A percentile compares a stretch with the other conserved stretches of the same genome.
These are phyloP conservation scores for Coniochaeta sp. DNA, from an alignment of 2,329 filamentous ascomycete species.

Conservation along the genomic window DNA sequence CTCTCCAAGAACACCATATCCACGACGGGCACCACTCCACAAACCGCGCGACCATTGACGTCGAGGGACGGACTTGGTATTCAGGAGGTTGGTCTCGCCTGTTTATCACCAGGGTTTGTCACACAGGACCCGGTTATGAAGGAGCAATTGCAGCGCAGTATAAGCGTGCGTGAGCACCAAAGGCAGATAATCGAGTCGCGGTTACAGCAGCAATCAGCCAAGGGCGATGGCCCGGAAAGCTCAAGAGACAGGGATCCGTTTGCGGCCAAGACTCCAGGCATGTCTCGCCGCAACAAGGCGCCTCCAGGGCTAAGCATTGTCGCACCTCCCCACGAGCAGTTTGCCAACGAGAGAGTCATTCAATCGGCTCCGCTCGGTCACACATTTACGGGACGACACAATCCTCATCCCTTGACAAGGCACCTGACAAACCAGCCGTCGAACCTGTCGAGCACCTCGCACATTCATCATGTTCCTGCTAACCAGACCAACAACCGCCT, in stretches of 20 bases:
- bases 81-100: conserved; percentile 89
- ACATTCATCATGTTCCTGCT: conserved; percentile 85
- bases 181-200: conserved; percentile 90
- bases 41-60: conserved; percentile 67
- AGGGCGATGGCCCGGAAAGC: conserved; percentile 57
- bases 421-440: conserved; percentile 77
- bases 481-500: conserved; percentile 86
- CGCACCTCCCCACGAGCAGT: conserved; percentile 86
- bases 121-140: conserved; percentile 96
- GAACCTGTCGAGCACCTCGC: conserved; percentile 73
- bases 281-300: conserved; percentile 68
- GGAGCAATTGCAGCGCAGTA: conserved; percentile 87
- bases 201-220: conserved; percentile 78
- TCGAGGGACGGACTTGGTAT: conserved; percentile 73
- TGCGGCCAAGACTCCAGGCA: conserved; percentile 63
- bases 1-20: conserved; percentile 55
- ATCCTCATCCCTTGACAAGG: conserved; percentile 67
- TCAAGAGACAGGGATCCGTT: conserved; percentile 48
- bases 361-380: conserved; percentile 94
- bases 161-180: conserved; percentile 90
- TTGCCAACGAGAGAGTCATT: conserved; percentile 89
- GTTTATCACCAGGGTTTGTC: conserved; percentile 89
- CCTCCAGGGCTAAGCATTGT: conserved; percentile 90
- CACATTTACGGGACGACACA: conserved; percentile 86
- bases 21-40: conserved; percentile 43